A percentile compares a stretch with the other conserved stretches of the same genome.
Evolutionary conservation across 2,329 filamentous ascomycete species (phyloP).

Genomic region (Clathrospora elynae): DNA sequence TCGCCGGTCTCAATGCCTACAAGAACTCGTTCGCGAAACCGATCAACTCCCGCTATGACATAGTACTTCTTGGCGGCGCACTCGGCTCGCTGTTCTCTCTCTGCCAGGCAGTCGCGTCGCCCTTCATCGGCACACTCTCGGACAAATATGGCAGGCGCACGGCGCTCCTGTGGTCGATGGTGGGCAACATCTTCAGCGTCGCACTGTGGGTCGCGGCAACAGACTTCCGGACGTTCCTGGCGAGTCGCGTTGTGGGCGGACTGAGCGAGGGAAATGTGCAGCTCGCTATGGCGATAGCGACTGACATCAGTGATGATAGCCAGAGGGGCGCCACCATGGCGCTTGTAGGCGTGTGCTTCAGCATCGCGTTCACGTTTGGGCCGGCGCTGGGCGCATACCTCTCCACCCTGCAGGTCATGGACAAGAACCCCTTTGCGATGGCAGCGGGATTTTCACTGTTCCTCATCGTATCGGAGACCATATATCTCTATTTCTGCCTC

Average conservation of each 20-base stretch:
- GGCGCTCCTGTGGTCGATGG: conserved; percentile 88
- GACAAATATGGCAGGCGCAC: conserved; percentile 86
- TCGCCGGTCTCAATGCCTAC: conserved; percentile 87
- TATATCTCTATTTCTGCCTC: conserved; percentile 81
- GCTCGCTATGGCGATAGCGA: conserved; percentile 92
- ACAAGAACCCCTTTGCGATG: conserved; percentile 90
- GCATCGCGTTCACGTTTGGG: conserved; percentile 94
- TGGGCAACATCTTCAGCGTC: conserved; percentile 89
- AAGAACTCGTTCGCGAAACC: conserved; percentile 90
- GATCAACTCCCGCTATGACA: conserved; percentile 96
- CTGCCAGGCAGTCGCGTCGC: conserved; percentile 89
- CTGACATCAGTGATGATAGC: conserved; percentile 87
- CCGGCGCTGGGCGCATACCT: conserved; percentile 89
- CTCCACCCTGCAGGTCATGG: conserved; percentile 75
- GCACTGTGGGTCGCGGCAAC: conserved; percentile 91
- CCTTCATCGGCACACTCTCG: conserved; percentile 85
- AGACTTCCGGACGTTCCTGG: conserved; percentile 94
- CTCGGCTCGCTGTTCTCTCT: conserved; percentile 92
- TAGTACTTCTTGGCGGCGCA: conserved; percentile 90
- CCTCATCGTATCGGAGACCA: conserved; percentile 82
- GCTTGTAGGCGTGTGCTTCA: conserved; percentile 94
- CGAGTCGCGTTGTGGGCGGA: conserved; percentile 89
- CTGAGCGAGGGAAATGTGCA: conserved; percentile 97
- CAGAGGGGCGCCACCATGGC: conserved; percentile 92
- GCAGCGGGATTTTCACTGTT: conserved; percentile 86